These are phyloP conservation scores for Penicillium sp. DNA, from an alignment of 2,329 filamentous ascomycete species.

Conservation along the genomic window DNA sequence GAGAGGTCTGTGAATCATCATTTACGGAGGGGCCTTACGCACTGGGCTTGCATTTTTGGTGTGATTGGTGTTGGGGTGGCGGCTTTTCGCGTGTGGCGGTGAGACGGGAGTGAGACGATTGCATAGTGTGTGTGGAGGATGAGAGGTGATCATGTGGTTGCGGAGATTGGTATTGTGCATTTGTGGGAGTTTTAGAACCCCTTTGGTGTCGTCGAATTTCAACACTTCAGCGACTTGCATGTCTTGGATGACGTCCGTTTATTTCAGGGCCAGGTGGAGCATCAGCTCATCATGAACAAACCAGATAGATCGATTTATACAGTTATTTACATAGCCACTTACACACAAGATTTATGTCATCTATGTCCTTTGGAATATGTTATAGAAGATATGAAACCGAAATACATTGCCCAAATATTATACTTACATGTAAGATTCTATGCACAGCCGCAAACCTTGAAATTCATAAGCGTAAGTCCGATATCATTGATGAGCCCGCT, in stretches of 20 bases:
- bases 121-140: background rate
- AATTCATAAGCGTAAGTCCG: background rate
- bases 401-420: conserved; percentile 8
- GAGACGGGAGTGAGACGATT: background rate
- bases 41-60: conserved; percentile 30
- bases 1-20: conserved; percentile 20
- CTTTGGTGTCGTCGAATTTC: background rate
- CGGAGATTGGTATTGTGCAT: background rate
- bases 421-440: background rate
- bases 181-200: background rate
- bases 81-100: conserved; percentile 2
- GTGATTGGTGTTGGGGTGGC: conserved; percentile 17
- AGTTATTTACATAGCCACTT: background rate
- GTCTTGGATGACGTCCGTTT: background rate
- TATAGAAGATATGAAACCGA: conserved; percentile 1
- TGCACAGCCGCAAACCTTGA: background rate
- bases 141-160: background rate
- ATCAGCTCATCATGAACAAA: background rate
- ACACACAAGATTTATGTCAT: background rate
- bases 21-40: conserved; percentile 29
- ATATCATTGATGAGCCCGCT: conserved; percentile 13
- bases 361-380: background rate
- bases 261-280: background rate
- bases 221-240: conserved; percentile 1
- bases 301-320: background rate